These are phyloP conservation scores for Cyanodermella asteris DNA, from an alignment of 2,329 filamentous ascomycete species.

Conservation along the genomic window DNA sequence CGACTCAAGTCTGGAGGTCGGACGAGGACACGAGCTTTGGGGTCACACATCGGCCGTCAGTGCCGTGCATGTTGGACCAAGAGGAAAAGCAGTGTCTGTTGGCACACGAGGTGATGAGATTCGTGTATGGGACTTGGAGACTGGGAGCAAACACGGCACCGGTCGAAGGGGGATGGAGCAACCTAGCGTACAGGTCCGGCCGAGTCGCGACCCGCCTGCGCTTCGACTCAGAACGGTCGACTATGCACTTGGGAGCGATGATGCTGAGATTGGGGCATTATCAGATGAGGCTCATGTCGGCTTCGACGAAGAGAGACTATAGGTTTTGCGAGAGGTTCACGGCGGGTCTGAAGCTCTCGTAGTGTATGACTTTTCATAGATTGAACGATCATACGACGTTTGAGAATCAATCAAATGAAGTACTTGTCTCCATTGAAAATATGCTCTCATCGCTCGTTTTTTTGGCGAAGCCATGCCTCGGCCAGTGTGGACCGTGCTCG, in stretches of 20 bases:
- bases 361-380: slow-evolving; percentile 67
- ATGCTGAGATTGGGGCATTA: slow-evolving; percentile 13
- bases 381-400: not conserved
- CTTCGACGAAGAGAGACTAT: slow-evolving; percentile 83
- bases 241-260: slow-evolving; percentile 7
- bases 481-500: no score
- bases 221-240: not conserved
- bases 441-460: no score
- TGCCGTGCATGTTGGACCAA: slow-evolving; percentile 60
- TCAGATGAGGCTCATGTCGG: slow-evolving; percentile 43
- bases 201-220: slow-evolving; percentile 13
- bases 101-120: slow-evolving; percentile 58
- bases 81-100: slow-evolving; percentile 78
- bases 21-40: slow-evolving; percentile 57
- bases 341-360: slow-evolving; percentile 51
- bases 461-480: no score
- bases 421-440: no score
- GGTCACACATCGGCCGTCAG: slow-evolving; percentile 81
- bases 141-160: slow-evolving; percentile 30
- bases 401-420: no score
- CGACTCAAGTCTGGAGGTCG: slow-evolving; percentile 41
- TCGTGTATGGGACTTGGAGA: slow-evolving; percentile 77
- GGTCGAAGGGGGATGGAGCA: slow-evolving; percentile 22
- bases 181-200: slow-evolving; percentile 31
- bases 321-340: slow-evolving; percentile 52